These are phyloP conservation scores for Coniochaeta ligniaria DNA, from an alignment of 2,329 filamentous ascomycete genomes.

Conservation along the genomic window DNA sequence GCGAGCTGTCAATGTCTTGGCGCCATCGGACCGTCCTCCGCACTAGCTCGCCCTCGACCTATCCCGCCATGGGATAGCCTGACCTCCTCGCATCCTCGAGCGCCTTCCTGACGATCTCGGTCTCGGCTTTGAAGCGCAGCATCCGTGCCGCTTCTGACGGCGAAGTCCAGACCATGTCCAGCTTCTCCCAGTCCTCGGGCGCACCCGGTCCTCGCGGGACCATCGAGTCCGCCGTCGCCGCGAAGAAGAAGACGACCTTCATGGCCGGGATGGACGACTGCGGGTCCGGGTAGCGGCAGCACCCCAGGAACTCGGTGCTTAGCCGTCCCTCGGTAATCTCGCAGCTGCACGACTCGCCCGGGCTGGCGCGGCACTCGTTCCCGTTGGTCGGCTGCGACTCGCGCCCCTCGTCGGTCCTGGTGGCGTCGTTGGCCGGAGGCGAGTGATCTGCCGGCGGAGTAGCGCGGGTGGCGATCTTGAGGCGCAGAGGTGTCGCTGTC, in stretches of 20 bases:
- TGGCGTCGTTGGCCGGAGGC: background rate
- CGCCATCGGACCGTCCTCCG: background rate
- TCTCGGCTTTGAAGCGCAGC: conserved; percentile 20
- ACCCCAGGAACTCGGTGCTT: conserved; percentile 28
- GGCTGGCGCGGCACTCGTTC: background rate
- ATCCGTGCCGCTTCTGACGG: conserved; percentile 11
- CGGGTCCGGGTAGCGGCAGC: conserved; percentile 27
- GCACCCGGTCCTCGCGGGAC: conserved; percentile 14
- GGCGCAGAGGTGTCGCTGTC: conserved; percentile 25
- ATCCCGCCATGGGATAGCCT: conserved; percentile 9
- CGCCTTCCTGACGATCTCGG: conserved; percentile 12
- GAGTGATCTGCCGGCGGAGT: conserved; percentile 19
- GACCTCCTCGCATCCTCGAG: conserved; percentile 12
- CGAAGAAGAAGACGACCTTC: conserved; percentile 34
- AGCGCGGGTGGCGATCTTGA: conserved; percentile 35
- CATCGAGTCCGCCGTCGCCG: conserved; percentile 23
- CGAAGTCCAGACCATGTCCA: conserved; percentile 15
- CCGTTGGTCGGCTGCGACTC: background rate
- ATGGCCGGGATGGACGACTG: conserved; percentile 22
- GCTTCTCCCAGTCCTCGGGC: conserved; percentile 23
- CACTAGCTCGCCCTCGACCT: background rate
- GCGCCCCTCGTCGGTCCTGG: background rate
- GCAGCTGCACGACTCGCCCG: conserved; percentile 3
- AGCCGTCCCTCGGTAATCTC: conserved; percentile 19
- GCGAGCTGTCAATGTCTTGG: background rate